These are phyloP conservation scores for Truncatella angustata DNA, from an alignment of 2,329 filamentous ascomycete species.

Conservation along the genomic window DNA sequence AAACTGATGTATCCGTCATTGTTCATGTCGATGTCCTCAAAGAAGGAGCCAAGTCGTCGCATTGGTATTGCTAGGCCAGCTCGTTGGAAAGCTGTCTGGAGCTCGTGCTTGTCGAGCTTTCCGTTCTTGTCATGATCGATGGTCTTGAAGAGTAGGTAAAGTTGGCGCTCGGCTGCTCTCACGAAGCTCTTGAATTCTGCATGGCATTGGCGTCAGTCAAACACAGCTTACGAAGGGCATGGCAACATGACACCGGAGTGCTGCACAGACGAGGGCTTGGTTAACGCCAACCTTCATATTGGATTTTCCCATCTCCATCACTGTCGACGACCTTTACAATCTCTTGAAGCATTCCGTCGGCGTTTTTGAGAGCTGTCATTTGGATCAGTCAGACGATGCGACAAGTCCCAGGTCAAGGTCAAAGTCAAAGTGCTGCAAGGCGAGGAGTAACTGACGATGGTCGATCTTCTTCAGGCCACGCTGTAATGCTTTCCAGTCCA, in stretches of 20 bases:
- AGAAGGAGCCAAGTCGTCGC: constrained; percentile 79
- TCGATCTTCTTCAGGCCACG: constrained; percentile 85
- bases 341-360: constrained; percentile 77
- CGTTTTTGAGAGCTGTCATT: constrained; percentile 75
- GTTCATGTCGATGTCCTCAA: constrained; percentile 85
- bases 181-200: constrained; percentile 89
- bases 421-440: constrained; percentile 10
- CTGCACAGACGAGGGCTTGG: not conserved
- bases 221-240: not conserved
- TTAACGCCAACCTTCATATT: constrained; percentile 70
- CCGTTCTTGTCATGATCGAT: constrained; percentile 88
- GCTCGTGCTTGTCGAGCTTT: constrained; percentile 80
- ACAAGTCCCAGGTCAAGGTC: constrained; percentile 1
- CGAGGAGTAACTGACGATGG: constrained; percentile 67
- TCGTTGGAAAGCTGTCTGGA: constrained; percentile 72
- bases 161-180: constrained; percentile 79
- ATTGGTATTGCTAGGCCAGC: constrained; percentile 78
- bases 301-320: constrained; percentile 84
- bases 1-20: constrained; percentile 86
- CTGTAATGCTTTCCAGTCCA: constrained; percentile 82
- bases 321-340: constrained; percentile 82
- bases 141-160: constrained; percentile 76
- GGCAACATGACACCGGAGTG: not conserved
- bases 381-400: constrained; percentile 1
- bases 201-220: constrained; percentile 12